These are phyloP conservation scores for Zygotorulaspora mrakii DNA, from an alignment of 1,139 yeast species.

Conservation along the genomic window DNA sequence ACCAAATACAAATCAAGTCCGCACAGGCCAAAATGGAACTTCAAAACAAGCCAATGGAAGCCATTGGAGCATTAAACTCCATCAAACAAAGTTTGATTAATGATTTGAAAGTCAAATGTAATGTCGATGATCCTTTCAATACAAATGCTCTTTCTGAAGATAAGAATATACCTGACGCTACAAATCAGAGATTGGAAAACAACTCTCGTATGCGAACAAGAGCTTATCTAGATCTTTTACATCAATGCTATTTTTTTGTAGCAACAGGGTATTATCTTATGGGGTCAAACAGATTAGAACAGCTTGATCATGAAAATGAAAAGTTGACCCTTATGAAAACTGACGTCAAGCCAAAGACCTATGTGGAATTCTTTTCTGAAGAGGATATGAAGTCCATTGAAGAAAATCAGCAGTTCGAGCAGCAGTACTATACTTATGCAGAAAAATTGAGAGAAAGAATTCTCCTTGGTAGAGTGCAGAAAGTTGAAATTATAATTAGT, in stretches of 20 bases:
- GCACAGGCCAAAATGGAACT: slow-evolving; percentile 51
- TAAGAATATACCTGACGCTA: slow-evolving; percentile 15
- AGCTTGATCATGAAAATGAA: slow-evolving; percentile 29
- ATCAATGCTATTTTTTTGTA: slow-evolving; percentile 70
- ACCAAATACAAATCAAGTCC: slow-evolving; percentile 44
- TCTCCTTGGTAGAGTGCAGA: slow-evolving; percentile 22
- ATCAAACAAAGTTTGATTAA: slow-evolving; percentile 40
- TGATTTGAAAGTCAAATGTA: slow-evolving; percentile 22
- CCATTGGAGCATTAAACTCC: slow-evolving; percentile 45
- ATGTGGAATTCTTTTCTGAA: slow-evolving; percentile 20
- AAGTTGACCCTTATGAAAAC: slow-evolving; percentile 12
- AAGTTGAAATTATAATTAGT: slow-evolving; percentile 29
- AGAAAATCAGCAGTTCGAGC: slow-evolving; percentile 40
- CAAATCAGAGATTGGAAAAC: slow-evolving; percentile 20
- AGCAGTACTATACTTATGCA: slow-evolving; percentile 56
- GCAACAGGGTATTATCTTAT: slow-evolving; percentile 68
- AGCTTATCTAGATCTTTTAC: slow-evolving; percentile 49
- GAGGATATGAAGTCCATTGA: slow-evolving; percentile 24
- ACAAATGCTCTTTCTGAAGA: slow-evolving; percentile 11
- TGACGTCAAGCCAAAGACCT: slow-evolving; percentile 14
- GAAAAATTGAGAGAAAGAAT: slow-evolving; percentile 56
- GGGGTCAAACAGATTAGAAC: slow-evolving; percentile 33
- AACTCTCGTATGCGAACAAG: slow-evolving; percentile 22
- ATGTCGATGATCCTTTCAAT: slow-evolving; percentile 19
- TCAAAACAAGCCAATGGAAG: slow-evolving; percentile 46